A percentile compares a stretch with the other conserved stretches of the same genome.
Evolutionary conservation across 768 basidiomycete species (phyloP).

Genomic region (Podaxis pistillaris): DNA sequence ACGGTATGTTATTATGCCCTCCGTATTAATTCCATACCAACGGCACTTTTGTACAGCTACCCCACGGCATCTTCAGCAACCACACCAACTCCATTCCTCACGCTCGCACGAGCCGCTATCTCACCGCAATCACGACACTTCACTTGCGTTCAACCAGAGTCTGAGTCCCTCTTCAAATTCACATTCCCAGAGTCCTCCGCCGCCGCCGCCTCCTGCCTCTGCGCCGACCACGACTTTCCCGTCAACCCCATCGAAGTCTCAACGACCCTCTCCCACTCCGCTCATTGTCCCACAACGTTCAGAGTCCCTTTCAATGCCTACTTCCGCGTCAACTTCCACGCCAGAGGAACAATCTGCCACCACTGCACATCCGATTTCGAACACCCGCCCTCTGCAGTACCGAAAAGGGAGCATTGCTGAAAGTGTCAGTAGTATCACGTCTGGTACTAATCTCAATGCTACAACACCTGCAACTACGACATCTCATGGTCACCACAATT

Average conservation of each 20-base stretch:
- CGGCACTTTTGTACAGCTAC: conserved; percentile 23
- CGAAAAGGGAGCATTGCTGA: conserved; percentile 39
- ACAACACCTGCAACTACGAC: conserved; percentile 19
- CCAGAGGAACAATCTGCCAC: conserved; percentile 23
- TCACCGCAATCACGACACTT: conserved; percentile 23
- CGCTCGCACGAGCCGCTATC: conserved; percentile 41
- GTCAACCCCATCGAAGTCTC: conserved; percentile 16
- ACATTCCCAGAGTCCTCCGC: conserved; percentile 20
- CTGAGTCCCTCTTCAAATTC: conserved; percentile 13
- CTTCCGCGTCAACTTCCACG: conserved; percentile 29
- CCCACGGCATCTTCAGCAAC: conserved; percentile 25
- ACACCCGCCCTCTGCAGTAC: conserved; percentile 20
- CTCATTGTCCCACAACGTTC: conserved; percentile 38
- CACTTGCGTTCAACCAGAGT: conserved; percentile 23
- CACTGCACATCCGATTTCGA: not conserved
- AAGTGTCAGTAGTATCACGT: conserved; percentile 30
- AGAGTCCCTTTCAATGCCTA: conserved; percentile 32
- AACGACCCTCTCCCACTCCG: conserved; percentile 29
- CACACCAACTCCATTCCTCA: conserved; percentile 33
- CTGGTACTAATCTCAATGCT: conserved; percentile 21
- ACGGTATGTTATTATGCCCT: conserved; percentile 27
- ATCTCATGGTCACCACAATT: conserved; percentile 9
- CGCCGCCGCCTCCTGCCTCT: conserved; percentile 21
- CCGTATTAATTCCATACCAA: conserved; percentile 13
- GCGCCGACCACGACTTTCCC: conserved; percentile 18